Conservation (phyloP, 208 protist species). For the Trypanosoma boissoni region DNA sequence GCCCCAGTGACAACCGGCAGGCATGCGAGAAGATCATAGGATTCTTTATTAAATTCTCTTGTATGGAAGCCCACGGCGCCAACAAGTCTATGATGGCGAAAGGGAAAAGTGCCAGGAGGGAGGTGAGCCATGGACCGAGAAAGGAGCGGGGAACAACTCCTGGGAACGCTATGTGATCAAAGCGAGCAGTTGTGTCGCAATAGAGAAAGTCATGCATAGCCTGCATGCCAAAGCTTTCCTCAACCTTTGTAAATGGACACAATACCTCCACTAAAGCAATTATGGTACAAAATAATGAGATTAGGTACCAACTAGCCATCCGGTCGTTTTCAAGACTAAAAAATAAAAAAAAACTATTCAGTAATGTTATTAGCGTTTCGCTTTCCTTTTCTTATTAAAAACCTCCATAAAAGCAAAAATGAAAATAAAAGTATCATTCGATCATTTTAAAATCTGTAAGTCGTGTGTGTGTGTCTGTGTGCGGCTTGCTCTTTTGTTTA, state of each 20-base stretch:
- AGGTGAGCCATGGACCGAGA: constrained; percentile 64
- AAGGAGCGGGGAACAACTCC: constrained; percentile 94
- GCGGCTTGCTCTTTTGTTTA: too few species aligned
- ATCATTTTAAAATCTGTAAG: too few species aligned
- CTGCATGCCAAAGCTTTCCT: constrained; percentile 96
- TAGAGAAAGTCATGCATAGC: constrained; percentile 92
- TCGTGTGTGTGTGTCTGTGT: too few species aligned
- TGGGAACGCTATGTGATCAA: constrained; percentile 91
- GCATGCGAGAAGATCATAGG: constrained; percentile 27
- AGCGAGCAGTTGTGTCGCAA: constrained; percentile 36
- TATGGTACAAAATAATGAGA: constrained; percentile 19
- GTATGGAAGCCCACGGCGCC: constrained; percentile 15
- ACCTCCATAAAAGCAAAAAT: too few species aligned
- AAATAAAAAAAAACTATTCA: constrained; percentile 6
- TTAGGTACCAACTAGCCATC: constrained; percentile 5
- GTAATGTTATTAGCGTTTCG: too few species aligned
- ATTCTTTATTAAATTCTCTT: constrained; percentile 2
- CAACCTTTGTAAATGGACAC: constrained; percentile 89
- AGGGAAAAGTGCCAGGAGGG: constrained; percentile 19
- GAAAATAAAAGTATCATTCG: too few species aligned
- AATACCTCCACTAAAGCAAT: constrained; percentile 42
- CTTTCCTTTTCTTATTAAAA: too few species aligned
- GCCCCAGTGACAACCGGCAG: constrained; percentile 31
- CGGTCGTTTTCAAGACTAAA: background rate
- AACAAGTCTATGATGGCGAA: constrained; percentile 20